These are phyloP conservation scores for Emmonsiellopsis sp. DNA, from an alignment of 2,329 filamentous ascomycete genomes.

Conservation along the genomic window DNA sequence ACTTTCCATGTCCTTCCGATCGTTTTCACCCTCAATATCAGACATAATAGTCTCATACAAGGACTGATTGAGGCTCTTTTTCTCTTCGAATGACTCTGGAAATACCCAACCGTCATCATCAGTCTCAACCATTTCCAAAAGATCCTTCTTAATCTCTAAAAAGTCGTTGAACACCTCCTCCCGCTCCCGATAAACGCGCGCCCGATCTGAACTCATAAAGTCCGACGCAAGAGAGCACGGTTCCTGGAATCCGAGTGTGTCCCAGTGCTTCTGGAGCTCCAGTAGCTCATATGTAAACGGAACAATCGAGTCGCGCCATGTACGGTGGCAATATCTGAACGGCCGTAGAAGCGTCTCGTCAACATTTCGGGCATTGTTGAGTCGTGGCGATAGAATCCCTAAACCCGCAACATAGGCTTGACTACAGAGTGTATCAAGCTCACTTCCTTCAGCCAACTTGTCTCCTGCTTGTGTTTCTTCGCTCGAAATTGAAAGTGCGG, in stretches of 20 bases:
- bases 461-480: constrained; percentile 1
- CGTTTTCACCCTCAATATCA: neutral
- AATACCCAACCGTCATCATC: neutral
- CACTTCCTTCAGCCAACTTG: neutral
- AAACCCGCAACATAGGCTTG: constrained; percentile 19
- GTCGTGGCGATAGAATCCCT: neutral
- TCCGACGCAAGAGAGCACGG: neutral
- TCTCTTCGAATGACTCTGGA: neutral
- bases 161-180: neutral
- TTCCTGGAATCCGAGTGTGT: constrained; percentile 26
- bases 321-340: constrained; percentile 32
- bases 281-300: constrained; percentile 32
- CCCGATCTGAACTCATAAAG: neutral
- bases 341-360: constrained; percentile 28
- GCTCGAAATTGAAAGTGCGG: constrained; percentile 11
- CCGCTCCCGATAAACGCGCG: neutral
- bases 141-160: constrained; percentile 1
- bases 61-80: neutral
- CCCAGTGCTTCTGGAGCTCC: constrained; percentile 27
- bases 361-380: constrained; percentile 17
- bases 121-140: constrained; percentile 3
- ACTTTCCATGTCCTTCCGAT: constrained; percentile 5
- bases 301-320: constrained; percentile 32
- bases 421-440: constrained; percentile 12
- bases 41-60: neutral